Conservation (phyloP, 768 basidiomycete species). For the Naganishia vaughanmartiniae region DNA sequence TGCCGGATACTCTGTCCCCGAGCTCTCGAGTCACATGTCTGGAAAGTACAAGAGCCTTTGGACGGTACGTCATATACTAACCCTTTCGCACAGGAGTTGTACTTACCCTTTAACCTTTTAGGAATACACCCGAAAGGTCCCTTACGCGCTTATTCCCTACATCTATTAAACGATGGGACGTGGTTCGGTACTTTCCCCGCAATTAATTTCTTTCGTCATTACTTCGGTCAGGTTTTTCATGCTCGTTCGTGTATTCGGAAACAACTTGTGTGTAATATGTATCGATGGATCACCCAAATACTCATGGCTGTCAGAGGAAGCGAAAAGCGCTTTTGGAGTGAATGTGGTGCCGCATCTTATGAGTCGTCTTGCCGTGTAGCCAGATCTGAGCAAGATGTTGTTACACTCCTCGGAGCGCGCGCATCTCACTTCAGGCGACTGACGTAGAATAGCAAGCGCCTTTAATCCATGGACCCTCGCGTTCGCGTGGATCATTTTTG, state of each 20-base stretch:
- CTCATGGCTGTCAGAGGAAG: not conserved
- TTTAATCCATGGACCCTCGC: not conserved
- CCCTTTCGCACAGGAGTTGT: not conserved
- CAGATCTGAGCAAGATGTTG: no score
- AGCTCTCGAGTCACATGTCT: slow-evolving; percentile 28
- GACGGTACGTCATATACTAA: slow-evolving; percentile 10
- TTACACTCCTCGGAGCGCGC: not conserved
- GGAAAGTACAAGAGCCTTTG: slow-evolving; percentile 25
- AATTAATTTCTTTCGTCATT: not conserved
- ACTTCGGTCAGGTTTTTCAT: not conserved
- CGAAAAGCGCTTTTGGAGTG: no score
- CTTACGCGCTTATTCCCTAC: slow-evolving; percentile 37
- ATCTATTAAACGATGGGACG: slow-evolving; percentile 32
- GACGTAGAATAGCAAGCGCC: no score
- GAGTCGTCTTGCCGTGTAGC: not conserved
- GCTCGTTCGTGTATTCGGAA: not conserved
- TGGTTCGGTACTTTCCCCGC: not conserved
- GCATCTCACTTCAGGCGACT: no score
- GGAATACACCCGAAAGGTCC: slow-evolving; percentile 36
- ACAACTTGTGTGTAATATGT: not conserved
- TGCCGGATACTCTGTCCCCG: slow-evolving; percentile 28
- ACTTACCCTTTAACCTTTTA: not conserved
- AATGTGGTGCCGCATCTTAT: no score
- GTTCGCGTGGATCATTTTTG: not conserved
- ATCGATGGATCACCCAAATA: not conserved